A percentile compares a stretch with the other conserved stretches of the same genome.
phyloP scores from a whole-genome alignment of 2,329 filamentous ascomycete genomes.

The Diplodia scrobiculata region DNA sequence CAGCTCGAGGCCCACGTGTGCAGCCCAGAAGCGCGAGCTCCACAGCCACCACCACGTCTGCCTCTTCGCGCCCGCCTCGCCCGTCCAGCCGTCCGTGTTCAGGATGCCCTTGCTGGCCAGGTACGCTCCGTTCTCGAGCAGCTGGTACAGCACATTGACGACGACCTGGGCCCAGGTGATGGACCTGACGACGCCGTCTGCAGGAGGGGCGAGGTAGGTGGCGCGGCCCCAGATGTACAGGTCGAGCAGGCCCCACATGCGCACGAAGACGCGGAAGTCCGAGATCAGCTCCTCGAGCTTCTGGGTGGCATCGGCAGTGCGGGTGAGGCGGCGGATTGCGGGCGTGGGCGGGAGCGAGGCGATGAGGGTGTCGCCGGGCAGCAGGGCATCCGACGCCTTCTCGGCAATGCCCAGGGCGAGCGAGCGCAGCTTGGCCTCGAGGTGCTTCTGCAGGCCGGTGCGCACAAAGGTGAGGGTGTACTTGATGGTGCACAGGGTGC shows the following conservation, averaged over 20 bases:
- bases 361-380: conserved; percentile 48
- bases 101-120: conserved; percentile 73
- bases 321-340: conserved; percentile 40
- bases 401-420: conserved; percentile 41
- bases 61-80: conserved; percentile 50
- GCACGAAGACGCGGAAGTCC: conserved; percentile 71
- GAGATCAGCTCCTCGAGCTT: conserved; percentile 65
- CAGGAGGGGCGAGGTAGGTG: conserved; percentile 40
- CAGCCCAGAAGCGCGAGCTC: conserved; percentile 79
- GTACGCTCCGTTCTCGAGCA: conserved; percentile 81
- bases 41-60: conserved; percentile 66
- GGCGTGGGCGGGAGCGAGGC: conserved; percentile 43
- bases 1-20: conserved; percentile 76
- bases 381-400: conserved; percentile 45
- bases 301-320: conserved; percentile 41
- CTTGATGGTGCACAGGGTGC: conserved; percentile 47
- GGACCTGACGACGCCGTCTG: conserved; percentile 36
- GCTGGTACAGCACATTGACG: conserved; percentile 70
- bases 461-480: conserved; percentile 50
- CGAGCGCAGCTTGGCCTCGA: conserved; percentile 41
- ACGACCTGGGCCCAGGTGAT: conserved; percentile 70
- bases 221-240: conserved; percentile 68
- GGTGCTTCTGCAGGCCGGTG: conserved; percentile 45
- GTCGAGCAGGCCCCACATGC: conserved; percentile 75
- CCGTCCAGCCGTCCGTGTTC: conserved; percentile 48